phyloP scores from a whole-genome alignment of 164 flowering plant genomes.

The Macadamia integrifolia region DNA sequence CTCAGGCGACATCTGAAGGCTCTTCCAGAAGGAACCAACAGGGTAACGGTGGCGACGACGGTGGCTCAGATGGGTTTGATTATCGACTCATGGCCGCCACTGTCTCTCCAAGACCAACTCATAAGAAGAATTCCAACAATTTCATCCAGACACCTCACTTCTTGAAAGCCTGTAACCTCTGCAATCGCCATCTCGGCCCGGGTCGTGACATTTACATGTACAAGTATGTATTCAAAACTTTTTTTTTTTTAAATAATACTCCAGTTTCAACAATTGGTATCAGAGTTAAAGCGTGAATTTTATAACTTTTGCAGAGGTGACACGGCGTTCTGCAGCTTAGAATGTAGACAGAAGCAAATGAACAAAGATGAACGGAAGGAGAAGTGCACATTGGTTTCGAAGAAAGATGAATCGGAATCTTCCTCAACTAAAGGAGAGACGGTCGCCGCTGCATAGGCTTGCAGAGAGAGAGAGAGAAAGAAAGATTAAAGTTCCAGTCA shows the following conservation, averaged over 20 bases:
- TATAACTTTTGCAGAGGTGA: slow-evolving; percentile 34
- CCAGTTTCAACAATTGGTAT: too few relatives aligned
- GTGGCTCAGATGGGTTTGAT: slow-evolving; percentile 12
- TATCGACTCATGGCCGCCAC: slow-evolving; percentile 17
- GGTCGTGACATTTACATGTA: slow-evolving; percentile 78
- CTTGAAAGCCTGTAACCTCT: slow-evolving; percentile 52
- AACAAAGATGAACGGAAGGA: slow-evolving; percentile 41
- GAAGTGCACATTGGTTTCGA: slow-evolving; percentile 16
- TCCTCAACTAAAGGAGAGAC: slow-evolving; percentile 17
- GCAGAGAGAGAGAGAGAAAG: not conserved
- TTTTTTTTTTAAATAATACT: too few relatives aligned
- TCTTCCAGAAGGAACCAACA: too few relatives aligned
- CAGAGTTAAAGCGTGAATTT: too few relatives aligned
- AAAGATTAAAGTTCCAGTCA: not conserved
- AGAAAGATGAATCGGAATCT: slow-evolving; percentile 12
- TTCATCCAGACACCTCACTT: slow-evolving; percentile 38
- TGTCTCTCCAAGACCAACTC: slow-evolving; percentile 28
- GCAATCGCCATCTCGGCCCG: slow-evolving; percentile 55
- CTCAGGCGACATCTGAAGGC: slow-evolving; percentile 5
- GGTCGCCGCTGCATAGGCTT: slow-evolving; percentile 22
- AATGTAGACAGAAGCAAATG: slow-evolving; percentile 49
- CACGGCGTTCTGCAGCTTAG: slow-evolving; percentile 46
- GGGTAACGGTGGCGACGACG: not conserved
- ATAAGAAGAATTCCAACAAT: slow-evolving; percentile 32
- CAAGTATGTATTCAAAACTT: slow-evolving; percentile 24